A percentile compares a stretch with the other conserved stretches of the same genome.
These are phyloP conservation scores for Aspergillus pseudoviridinutans DNA, from an alignment of 2,329 filamentous ascomycete species.

Conservation along the genomic window DNA sequence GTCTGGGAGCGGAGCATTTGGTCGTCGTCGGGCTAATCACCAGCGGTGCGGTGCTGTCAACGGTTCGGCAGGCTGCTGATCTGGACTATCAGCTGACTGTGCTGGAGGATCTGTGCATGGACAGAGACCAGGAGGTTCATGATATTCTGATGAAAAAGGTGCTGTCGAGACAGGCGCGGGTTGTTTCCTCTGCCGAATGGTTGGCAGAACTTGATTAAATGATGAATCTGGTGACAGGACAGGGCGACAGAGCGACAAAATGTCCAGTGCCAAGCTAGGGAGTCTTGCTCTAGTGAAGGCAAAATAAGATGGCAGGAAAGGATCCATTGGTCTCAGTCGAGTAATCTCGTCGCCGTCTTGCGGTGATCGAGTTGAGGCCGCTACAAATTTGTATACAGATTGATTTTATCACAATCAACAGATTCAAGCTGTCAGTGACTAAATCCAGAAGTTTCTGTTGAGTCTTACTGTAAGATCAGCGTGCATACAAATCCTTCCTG, in stretches of 20 bases:
- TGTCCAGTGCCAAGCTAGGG: not conserved
- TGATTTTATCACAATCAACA: not conserved
- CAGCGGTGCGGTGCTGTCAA: constrained; percentile 37
- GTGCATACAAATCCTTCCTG: not conserved
- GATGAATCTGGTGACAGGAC: not conserved
- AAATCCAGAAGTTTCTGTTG: not conserved
- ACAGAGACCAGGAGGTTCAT: constrained; percentile 32
- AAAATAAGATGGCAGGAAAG: not conserved
- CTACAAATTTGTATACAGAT: not conserved
- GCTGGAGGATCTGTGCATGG: constrained; percentile 34
- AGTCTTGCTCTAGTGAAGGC: not conserved
- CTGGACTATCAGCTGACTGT: constrained; percentile 34
- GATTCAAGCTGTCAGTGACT: not conserved
- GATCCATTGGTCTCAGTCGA: not conserved
- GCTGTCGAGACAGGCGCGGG: constrained; percentile 26
- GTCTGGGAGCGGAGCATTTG: constrained; percentile 22
- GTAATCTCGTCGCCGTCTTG: not conserved
- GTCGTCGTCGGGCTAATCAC: constrained; percentile 34
- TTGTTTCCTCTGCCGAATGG: constrained; percentile 29
- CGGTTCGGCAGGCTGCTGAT: constrained; percentile 34
- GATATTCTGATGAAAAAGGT: constrained; percentile 31
- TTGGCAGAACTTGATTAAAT: constrained; percentile 1
- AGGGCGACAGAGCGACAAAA: not conserved
- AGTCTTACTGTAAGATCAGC: not conserved
- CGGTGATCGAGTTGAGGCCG: not conserved